Base-by-base conservation (phyloP, 2,329 filamentous ascomycete species). In the Chaetothyriales sp. region DNA sequence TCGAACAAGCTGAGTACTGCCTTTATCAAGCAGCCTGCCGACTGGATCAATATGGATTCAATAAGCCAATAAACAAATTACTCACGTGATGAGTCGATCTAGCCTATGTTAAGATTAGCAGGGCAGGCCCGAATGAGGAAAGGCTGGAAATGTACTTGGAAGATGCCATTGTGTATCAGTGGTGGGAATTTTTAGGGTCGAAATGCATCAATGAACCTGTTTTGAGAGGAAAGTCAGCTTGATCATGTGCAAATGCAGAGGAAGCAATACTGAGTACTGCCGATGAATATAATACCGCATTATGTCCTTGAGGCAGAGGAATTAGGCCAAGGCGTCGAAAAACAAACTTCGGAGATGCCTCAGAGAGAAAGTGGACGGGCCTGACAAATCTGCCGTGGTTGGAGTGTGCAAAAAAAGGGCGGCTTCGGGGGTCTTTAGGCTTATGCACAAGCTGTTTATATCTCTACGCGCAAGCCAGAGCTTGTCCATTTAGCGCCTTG, bases 1-100 rank as follows among this genome's bases (percentile, higher is more conserved):
- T 61, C 94, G 84, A 66, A 98, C 97, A 60, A 98, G 77, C 66
- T 85, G 84, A 55, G 92, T 98, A 71, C 90, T 97, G 62, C 92
- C 92, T 53, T 92, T 97, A 77, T 98, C 92, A 62, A 98, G 82
- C 66, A 98, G 81, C 59, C 89, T 95, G 68, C 49, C 52, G 44
- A 54, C 53, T 53, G 44, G 56, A 51, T 56, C 52, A 58, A 53
- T 48, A 47, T 46, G 43, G 47, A 46, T 56, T 15, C 13, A 46
- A 19, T 2, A 19, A 15, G 22, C 22, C 22, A 28, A 28, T 2
- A 46, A 18, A 44, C 48, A 51, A 20, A 46, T 46, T 43, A 83
- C 85, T 80, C 78, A 89, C 85, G 85, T 89, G 76, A 90, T 86
- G 62, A 90, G 77, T 67, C 86, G 82, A 73, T 89, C 86, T 64